phyloP scores from a whole-genome alignment of 306 rosid species.

The Vigna mungo region DNA sequence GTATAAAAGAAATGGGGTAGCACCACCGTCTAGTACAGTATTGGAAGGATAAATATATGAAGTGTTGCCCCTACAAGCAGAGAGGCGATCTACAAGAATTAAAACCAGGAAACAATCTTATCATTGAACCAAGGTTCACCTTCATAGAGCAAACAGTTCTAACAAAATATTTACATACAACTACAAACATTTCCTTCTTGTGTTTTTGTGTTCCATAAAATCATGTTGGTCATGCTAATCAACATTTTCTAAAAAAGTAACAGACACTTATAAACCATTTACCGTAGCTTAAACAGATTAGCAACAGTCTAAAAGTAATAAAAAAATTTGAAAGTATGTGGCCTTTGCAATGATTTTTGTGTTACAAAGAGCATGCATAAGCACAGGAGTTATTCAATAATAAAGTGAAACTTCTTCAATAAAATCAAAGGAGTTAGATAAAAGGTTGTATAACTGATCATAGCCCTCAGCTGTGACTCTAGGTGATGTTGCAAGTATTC shows the following conservation, averaged over 20 bases:
- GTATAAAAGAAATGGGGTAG: constrained; percentile 2
- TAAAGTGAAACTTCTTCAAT: constrained; percentile 19
- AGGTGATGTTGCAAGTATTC: constrained; percentile 83
- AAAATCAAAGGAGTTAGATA: constrained; percentile 15
- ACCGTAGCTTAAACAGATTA: constrained; percentile 32
- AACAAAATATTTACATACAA: constrained; percentile 35
- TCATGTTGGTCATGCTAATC: constrained; percentile 32
- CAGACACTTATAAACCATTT: constrained; percentile 1
- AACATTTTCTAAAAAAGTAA: constrained; percentile 1
- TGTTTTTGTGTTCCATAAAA: constrained; percentile 26
- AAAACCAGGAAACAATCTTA: neutral
- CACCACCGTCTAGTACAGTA: neutral
- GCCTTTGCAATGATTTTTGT: constrained; percentile 1
- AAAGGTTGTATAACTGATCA: constrained; percentile 68
- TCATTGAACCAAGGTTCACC: neutral
- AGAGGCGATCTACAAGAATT: neutral
- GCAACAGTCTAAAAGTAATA: constrained; percentile 36
- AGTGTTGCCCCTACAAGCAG: neutral
- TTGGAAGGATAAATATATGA: neutral
- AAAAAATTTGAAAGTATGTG: constrained; percentile 7
- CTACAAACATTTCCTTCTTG: constrained; percentile 25
- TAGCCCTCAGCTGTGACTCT: constrained; percentile 78
- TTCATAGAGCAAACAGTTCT: neutral
- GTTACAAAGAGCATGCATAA: constrained; percentile 18
- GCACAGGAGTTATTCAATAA: constrained; percentile 20